Evolutionary conservation across 2,329 filamentous ascomycete species (phyloP).

Genomic region (Penicillium sp.): DNA sequence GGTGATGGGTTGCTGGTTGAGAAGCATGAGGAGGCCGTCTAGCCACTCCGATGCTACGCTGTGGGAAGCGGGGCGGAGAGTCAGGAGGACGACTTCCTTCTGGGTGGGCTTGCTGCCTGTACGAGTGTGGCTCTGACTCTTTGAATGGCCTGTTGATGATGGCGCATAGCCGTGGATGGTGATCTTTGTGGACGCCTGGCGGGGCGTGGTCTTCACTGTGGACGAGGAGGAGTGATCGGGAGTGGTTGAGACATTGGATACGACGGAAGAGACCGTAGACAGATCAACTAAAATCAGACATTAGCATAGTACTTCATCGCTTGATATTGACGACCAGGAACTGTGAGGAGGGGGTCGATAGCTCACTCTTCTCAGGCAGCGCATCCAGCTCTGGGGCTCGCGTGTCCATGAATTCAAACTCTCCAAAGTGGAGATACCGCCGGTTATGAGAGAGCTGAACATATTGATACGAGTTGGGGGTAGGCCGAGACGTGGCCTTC

Average conservation of each 20-base stretch:
- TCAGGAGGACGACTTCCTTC: slow-evolving; percentile 74
- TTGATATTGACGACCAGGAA: background rate
- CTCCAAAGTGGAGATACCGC: slow-evolving; percentile 84
- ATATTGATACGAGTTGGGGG: slow-evolving; percentile 67
- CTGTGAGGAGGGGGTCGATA: background rate
- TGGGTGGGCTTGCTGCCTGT: slow-evolving; percentile 38
- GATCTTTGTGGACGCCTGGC: slow-evolving; percentile 70
- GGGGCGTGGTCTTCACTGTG: slow-evolving; percentile 49
- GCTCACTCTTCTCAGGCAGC: slow-evolving; percentile 70
- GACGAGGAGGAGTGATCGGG: slow-evolving; percentile 53
- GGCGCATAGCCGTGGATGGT: slow-evolving; percentile 77
- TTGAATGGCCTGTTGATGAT: slow-evolving; percentile 39
- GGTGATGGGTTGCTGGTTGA: slow-evolving; percentile 96
- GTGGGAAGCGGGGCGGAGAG: slow-evolving; percentile 78
- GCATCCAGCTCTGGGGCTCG: slow-evolving; percentile 71
- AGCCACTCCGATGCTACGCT: slow-evolving; percentile 93
- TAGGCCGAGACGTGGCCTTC: slow-evolving; percentile 41
- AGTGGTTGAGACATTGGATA: slow-evolving; percentile 82
- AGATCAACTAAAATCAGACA: slow-evolving; percentile 66
- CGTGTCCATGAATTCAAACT: slow-evolving; percentile 69
- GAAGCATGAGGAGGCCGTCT: slow-evolving; percentile 89
- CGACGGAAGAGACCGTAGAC: slow-evolving; percentile 83
- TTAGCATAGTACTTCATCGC: slow-evolving; percentile 8
- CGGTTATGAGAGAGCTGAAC: slow-evolving; percentile 89
- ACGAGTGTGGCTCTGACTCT: slow-evolving; percentile 34